Percentiles rank a stretch among this genome's conserved stretches.
phyloP scores from a whole-genome alignment of 1,284 basidiomycete species.

The Sanghuangporus weigelae region DNA sequence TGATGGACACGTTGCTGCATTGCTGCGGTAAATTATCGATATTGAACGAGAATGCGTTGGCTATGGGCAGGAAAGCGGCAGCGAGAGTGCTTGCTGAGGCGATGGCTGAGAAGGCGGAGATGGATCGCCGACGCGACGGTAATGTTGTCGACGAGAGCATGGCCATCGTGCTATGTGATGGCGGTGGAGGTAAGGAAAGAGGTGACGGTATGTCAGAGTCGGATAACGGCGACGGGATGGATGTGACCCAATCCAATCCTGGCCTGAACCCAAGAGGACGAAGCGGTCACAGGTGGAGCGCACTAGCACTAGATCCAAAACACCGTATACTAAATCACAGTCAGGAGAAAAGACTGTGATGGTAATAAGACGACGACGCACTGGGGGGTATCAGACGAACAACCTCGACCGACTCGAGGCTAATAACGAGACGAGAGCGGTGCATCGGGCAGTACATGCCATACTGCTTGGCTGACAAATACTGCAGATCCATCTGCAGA shows the following conservation, averaged over 20 bases:
- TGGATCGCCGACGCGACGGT: neutral
- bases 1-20: conserved; percentile 55
- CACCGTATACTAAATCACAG: neutral
- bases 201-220: neutral
- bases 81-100: neutral
- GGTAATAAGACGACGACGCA: neutral
- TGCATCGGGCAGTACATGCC: too few relatives aligned
- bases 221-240: too few relatives aligned
- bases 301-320: neutral
- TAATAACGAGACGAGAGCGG: too few relatives aligned
- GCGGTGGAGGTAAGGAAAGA: neutral
- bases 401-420: too few relatives aligned
- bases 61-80: conserved; percentile 19
- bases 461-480: neutral
- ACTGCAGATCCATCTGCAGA: neutral
- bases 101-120: neutral
- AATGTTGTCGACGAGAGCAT: neutral
- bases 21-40: conserved; percentile 54
- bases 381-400: neutral
- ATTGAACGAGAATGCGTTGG: conserved; percentile 53
- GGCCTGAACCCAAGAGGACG: too few relatives aligned
- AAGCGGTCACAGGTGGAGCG: neutral
- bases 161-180: neutral
- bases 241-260: neutral
- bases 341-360: neutral